Evolutionary conservation across 2,329 filamentous ascomycete species (phyloP).

Genomic region (Cucurbitaria berberidis): DNA sequence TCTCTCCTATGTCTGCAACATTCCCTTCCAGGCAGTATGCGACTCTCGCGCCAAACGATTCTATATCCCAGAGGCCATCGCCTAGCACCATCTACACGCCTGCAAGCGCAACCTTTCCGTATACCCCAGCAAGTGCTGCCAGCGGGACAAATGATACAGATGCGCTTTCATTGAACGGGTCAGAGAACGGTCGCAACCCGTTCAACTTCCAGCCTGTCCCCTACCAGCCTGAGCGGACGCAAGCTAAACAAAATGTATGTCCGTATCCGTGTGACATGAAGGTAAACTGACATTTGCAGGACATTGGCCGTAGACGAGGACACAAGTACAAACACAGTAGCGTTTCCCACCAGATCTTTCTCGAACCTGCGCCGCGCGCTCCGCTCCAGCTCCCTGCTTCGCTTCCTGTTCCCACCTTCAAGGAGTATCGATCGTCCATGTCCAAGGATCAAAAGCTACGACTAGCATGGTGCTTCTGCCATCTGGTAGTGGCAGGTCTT

Average conservation of each 20-base stretch:
- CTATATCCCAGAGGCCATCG: conserved; percentile 42
- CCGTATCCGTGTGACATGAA: background rate
- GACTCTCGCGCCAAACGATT: conserved; percentile 43
- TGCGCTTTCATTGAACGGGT: conserved; percentile 36
- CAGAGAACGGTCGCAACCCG: conserved; percentile 63
- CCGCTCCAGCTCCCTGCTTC: conserved; percentile 90
- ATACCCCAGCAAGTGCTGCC: conserved; percentile 37
- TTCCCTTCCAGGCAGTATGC: conserved; percentile 47
- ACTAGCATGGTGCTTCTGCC: conserved; percentile 87
- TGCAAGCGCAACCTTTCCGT: conserved; percentile 43
- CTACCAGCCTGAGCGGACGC: conserved; percentile 63
- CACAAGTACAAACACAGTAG: conserved; percentile 99
- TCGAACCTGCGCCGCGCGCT: conserved; percentile 84
- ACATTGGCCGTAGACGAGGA: conserved; percentile 87
- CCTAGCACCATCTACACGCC: conserved; percentile 43
- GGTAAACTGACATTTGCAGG: conserved; percentile 60
- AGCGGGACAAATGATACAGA: conserved; percentile 40
- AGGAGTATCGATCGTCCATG: conserved; percentile 89
- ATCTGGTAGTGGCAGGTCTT: conserved; percentile 80
- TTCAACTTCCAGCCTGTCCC: conserved; percentile 88
- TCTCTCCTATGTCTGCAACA: conserved; percentile 50
- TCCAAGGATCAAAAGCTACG: conserved; percentile 83
- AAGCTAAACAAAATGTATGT: conserved; percentile 68
- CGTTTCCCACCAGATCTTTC: conserved; percentile 95
- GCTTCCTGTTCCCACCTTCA: conserved; percentile 86